Evolutionary conservation across 2,329 filamentous ascomycete species (phyloP).

Genomic region (Xylariales sp.): DNA sequence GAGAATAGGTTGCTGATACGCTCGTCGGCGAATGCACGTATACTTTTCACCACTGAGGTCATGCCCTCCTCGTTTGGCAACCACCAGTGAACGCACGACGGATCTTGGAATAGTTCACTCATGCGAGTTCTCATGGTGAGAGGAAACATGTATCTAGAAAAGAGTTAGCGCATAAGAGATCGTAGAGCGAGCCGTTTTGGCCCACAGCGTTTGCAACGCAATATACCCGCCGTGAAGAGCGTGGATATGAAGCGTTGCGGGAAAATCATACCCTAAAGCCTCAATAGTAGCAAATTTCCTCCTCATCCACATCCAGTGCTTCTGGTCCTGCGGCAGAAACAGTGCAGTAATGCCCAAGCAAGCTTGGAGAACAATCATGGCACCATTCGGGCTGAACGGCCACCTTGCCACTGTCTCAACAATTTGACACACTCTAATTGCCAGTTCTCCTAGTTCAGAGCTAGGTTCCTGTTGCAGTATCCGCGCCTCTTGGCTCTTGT

Average conservation of each 20-base stretch:
- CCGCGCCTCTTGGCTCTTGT: conserved; percentile 66
- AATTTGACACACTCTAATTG: conserved; percentile 69
- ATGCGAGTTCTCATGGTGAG: conserved; percentile 69
- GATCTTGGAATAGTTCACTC: conserved; percentile 69
- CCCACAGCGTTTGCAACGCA: too few species aligned
- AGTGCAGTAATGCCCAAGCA: conserved; percentile 71
- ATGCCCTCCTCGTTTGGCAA: conserved; percentile 77
- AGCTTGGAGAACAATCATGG: conserved; percentile 69
- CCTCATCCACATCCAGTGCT: conserved; percentile 74
- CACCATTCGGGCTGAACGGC: conserved; percentile 65
- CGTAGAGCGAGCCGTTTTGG: too few species aligned
- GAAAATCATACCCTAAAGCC: conserved; percentile 71
- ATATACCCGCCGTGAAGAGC: too few species aligned
- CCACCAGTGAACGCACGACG: conserved; percentile 80
- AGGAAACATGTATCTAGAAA: conserved; percentile 75
- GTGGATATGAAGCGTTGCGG: too few species aligned
- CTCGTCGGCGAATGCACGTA: conserved; percentile 79
- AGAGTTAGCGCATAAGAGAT: conserved; percentile 6
- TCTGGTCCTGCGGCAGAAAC: conserved; percentile 72
- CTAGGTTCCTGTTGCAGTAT: conserved; percentile 45
- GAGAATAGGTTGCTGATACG: conserved; percentile 59
- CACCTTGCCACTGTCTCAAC: conserved; percentile 75
- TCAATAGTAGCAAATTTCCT: conserved; percentile 77
- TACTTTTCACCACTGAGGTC: conserved; percentile 66
- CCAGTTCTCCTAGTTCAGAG: conserved; percentile 54